Percentiles rank a stretch among this genome's conserved stretches.
phyloP scores from a whole-genome alignment of 1,284 basidiomycete species.

The Prillingera fragicola region DNA sequence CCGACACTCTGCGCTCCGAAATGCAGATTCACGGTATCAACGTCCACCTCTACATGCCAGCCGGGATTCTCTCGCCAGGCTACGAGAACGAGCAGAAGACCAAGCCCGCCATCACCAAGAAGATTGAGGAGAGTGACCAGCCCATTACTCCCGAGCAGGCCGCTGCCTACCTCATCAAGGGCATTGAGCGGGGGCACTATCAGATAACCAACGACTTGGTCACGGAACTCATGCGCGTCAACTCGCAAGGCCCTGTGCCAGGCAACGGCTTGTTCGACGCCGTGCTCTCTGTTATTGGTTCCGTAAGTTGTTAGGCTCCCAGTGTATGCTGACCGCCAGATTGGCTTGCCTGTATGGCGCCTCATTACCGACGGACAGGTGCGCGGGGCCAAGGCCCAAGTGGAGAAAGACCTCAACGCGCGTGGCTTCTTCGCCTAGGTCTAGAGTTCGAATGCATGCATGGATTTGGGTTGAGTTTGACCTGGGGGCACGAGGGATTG shows the following conservation, averaged over 20 bases:
- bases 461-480: constrained; percentile 12
- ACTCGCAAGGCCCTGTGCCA: constrained; percentile 64
- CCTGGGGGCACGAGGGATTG: too few species aligned
- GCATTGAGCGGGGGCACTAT: constrained; percentile 64
- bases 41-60: constrained; percentile 82
- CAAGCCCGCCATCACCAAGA: constrained; percentile 72
- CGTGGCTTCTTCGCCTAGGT: constrained; percentile 20
- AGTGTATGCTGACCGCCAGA: constrained; percentile 19
- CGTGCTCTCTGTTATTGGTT: constrained; percentile 50
- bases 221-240: constrained; percentile 63
- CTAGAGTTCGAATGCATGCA: constrained; percentile 16
- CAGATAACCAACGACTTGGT: constrained; percentile 72
- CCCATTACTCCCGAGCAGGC: constrained; percentile 63
- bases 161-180: constrained; percentile 62
- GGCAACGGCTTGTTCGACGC: constrained; percentile 59
- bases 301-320: constrained; percentile 43
- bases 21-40: constrained; percentile 63
- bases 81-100: constrained; percentile 71
- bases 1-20: constrained; percentile 79
- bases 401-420: constrained; percentile 23
- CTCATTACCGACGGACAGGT: constrained; percentile 33
- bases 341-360: constrained; percentile 49
- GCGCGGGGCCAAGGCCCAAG: constrained; percentile 14
- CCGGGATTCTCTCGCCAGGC: constrained; percentile 77
- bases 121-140: constrained; percentile 74